A percentile compares a stretch with the other conserved stretches of the same genome.
Evolutionary conservation across 1,139 yeast genomes (phyloP).

Genomic region (Sugiyamaella pinicola): DNA sequence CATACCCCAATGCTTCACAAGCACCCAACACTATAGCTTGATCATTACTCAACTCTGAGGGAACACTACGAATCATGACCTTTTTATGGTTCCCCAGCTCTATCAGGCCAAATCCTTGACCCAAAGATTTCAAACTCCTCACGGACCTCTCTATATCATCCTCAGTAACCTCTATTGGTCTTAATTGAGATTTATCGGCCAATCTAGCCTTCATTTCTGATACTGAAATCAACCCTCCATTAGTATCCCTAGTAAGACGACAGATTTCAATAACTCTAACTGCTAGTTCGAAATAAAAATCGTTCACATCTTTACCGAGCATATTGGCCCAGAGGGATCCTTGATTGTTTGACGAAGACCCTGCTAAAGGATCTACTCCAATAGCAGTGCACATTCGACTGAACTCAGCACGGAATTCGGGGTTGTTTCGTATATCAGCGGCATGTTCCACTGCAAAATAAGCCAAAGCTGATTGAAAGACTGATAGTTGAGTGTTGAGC

Average conservation of each 20-base stretch:
- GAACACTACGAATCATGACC: conserved; percentile 51
- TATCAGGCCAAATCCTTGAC: conserved; percentile 52
- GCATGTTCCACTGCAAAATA: conserved; percentile 54
- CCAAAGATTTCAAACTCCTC: conserved; percentile 46
- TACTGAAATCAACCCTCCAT: conserved; percentile 77
- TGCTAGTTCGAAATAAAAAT: conserved; percentile 64
- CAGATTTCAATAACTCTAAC: conserved; percentile 77
- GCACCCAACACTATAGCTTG: conserved; percentile 71
- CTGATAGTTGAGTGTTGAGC: conserved; percentile 44
- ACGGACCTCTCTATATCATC: conserved; percentile 57
- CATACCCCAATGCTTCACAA: conserved; percentile 72
- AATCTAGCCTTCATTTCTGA: conserved; percentile 53
- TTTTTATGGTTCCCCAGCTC: conserved; percentile 41
- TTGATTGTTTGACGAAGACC: conserved; percentile 45
- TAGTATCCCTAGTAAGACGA: conserved; percentile 64
- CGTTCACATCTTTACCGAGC: conserved; percentile 50
- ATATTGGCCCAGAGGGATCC: conserved; percentile 44
- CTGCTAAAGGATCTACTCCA: conserved; percentile 80
- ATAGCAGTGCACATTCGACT: conserved; percentile 73
- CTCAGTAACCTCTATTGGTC: conserved; percentile 44
- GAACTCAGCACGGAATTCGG: conserved; percentile 68
- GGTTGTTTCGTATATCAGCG: conserved; percentile 63
- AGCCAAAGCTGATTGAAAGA: conserved; percentile 43
- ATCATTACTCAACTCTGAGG: conserved; percentile 60
- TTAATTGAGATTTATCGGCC: conserved; percentile 34